Evolutionary conservation across 176 grass and related monocot genomes (phyloP), one percentile per base, ranked within the genome.

Genomic region (Alopecurus myosuroides): DNA sequence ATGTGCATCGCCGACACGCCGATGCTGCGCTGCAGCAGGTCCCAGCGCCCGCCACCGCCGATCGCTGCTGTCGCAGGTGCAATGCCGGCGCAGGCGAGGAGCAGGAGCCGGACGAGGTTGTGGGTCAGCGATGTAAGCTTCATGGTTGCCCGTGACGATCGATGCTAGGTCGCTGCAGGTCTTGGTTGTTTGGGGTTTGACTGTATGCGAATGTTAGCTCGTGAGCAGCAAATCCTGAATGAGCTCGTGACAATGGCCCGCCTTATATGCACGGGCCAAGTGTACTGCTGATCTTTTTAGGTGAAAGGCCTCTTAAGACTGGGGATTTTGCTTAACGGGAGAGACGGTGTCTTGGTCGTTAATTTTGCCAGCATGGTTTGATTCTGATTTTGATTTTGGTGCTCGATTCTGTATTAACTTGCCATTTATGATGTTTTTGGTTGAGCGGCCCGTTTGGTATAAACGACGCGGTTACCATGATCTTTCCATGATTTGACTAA

Each of bases 1-100:
- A 97, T 97, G 91, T 97, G 94, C 94, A 97, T 97, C 42, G 94
- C 94, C 42, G 94, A 97, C 30, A 97, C 89, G 30, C 94, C 94
- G 60, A 93, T 88, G 84, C 81, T 97, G 67, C 77, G 42, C 51
- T 97, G 89, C 81, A 93, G 94, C 56, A 97, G 84, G 6, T 89
- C 84, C 94, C 94, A 97, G 33, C 73, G 71, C 22, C 91, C 94
- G 46, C 46, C 80, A 17, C 51, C 88, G 70, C 49, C 87, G 77
- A 19, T 44, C 9, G 65, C 79, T 71, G 68, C 68, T n/a, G 39
- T 45, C 69, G 70, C 41, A 17, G 74, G 44, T 53, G 52, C 68
- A 56, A 80, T 74, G 66, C 44, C 11, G 28, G 13, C 45, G 55
- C 42, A 55, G 15, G 55, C 35, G 42, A 87, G 34, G 65, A 78